These are phyloP conservation scores for Naganishia cerealis DNA, from an alignment of 1,284 basidiomycete species.

Conservation along the genomic window DNA sequence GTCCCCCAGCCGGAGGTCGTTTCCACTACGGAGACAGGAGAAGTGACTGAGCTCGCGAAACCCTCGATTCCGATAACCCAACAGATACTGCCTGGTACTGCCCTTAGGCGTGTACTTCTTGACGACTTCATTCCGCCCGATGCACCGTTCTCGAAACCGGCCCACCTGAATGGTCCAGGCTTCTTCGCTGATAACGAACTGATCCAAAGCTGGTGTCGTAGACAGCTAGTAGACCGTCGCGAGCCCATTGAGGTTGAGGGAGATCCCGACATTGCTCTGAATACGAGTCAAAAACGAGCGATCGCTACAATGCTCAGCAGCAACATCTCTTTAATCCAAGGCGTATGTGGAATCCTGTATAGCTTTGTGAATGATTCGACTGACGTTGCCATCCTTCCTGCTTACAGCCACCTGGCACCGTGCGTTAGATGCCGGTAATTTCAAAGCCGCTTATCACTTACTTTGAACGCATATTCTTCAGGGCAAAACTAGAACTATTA, in stretches of 20 bases:
- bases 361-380: constrained; percentile 14
- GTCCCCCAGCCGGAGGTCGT: constrained; percentile 29
- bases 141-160: background rate
- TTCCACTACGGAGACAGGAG: constrained; percentile 41
- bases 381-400: constrained; percentile 22
- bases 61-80: constrained; percentile 46
- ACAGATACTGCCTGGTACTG: constrained; percentile 66
- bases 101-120: constrained; percentile 68
- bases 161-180: constrained; percentile 32
- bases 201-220: constrained; percentile 71
- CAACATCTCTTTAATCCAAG: constrained; percentile 78
- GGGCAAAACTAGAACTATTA: constrained; percentile 89
- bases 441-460: background rate
- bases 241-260: constrained; percentile 70
- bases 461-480: background rate
- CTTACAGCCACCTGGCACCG: constrained; percentile 80
- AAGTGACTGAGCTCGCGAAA: constrained; percentile 31
- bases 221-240: constrained; percentile 61
- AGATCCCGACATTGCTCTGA: constrained; percentile 74
- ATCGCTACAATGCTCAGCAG: constrained; percentile 83
- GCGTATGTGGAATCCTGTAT: constrained; percentile 59
- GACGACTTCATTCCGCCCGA: constrained; percentile 56
- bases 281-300: constrained; percentile 75
- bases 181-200: constrained; percentile 68
- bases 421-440: constrained; percentile 26